These are phyloP conservation scores for Cladophialophora psammophila DNA, from an alignment of 2,329 filamentous ascomycete species.

Conservation along the genomic window DNA sequence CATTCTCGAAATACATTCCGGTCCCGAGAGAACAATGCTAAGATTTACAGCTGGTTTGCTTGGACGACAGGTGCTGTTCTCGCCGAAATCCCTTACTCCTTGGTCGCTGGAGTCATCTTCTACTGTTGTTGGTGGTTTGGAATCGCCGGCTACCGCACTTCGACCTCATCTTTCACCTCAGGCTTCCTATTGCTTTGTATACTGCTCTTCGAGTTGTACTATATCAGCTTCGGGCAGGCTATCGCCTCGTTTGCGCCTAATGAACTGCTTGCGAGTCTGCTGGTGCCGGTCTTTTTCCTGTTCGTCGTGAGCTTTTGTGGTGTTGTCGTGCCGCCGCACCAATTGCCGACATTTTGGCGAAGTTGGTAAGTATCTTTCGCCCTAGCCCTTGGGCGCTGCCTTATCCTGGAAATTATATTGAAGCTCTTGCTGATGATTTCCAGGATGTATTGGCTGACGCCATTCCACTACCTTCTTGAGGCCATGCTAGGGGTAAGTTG, in stretches of 20 bases:
- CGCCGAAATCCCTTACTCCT: conserved; percentile 73
- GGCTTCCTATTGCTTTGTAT: conserved; percentile 68
- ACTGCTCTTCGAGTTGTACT: conserved; percentile 71
- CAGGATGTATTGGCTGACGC: conserved; percentile 72
- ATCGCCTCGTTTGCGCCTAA: conserved; percentile 73
- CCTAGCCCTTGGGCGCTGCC: background rate
- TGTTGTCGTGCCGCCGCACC: conserved; percentile 71
- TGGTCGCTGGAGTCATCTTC: conserved; percentile 71
- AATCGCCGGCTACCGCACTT: conserved; percentile 61
- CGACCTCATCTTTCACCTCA: conserved; percentile 57
- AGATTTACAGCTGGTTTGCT: conserved; percentile 79
- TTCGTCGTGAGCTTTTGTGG: conserved; percentile 77
- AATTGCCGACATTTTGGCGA: conserved; percentile 72
- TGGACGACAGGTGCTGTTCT: conserved; percentile 71
- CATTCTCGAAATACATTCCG: conserved; percentile 72
- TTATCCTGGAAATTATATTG: background rate
- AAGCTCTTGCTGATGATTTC: background rate
- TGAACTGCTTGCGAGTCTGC: conserved; percentile 68
- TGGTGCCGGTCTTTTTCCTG: conserved; percentile 74
- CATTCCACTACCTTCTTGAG: conserved; percentile 80
- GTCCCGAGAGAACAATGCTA: conserved; percentile 75
- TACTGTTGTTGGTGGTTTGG: conserved; percentile 71
- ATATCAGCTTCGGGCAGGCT: conserved; percentile 61
- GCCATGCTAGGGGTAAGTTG: conserved; percentile 69
- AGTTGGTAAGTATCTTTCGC: conserved; percentile 49